These are phyloP conservation scores for Fraxinus ornus DNA, from an alignment of 305 asterid genomes.

Conservation along the genomic window DNA sequence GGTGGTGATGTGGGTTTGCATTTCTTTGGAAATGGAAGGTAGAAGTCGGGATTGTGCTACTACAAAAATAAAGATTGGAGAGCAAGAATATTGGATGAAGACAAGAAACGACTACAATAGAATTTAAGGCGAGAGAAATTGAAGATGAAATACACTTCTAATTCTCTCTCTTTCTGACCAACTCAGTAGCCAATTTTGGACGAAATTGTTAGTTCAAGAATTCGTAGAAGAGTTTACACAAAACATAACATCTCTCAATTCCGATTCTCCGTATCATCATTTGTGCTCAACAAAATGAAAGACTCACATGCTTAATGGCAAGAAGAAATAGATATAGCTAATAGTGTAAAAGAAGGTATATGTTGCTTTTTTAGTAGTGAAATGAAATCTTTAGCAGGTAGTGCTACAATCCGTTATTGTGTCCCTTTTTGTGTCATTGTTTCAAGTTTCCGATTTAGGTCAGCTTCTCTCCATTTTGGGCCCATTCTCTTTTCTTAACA, in stretches of 20 bases:
- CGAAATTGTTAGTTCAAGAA: too few species aligned
- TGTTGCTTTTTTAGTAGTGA: not conserved
- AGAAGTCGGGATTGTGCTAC: too few species aligned
- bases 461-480: not conserved
- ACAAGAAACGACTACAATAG: too few species aligned
- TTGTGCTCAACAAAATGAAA: not conserved
- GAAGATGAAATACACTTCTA: not conserved
- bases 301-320: too few species aligned
- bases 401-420: not conserved
- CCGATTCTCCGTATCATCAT: too few species aligned
- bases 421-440: not conserved
- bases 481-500: not conserved
- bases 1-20: too few species aligned
- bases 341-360: not conserved
- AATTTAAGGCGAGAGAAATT: not conserved
- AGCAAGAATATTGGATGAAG: too few species aligned
- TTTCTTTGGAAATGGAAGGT: too few species aligned
- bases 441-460: not conserved
- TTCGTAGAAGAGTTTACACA: not conserved
- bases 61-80: too few species aligned
- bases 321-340: not conserved
- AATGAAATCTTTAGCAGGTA: too few species aligned
- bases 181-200: not conserved
- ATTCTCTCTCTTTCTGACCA: not conserved
- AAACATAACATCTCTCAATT: too few species aligned